A percentile compares a stretch with the other conserved stretches of the same genome.
phyloP scores from a whole-genome alignment of 2,329 filamentous ascomycete genomes.

The Fonsecaea multimorphosa region DNA sequence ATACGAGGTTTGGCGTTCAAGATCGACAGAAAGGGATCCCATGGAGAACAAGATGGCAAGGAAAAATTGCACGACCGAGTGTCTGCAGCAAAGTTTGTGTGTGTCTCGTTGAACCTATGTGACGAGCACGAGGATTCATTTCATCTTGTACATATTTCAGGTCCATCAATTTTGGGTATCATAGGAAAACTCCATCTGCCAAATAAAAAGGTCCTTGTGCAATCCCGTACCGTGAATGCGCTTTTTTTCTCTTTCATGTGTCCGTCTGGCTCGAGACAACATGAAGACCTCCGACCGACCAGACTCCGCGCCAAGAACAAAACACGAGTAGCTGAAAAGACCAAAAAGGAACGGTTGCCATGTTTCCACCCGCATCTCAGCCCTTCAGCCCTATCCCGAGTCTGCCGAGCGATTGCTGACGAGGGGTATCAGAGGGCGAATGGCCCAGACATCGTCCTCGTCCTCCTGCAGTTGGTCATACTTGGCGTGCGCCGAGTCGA shows the following conservation, averaged over 20 bases:
- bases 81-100: background rate
- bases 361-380: background rate
- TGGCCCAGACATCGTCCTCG: slow-evolving; percentile 28
- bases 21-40: background rate
- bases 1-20: background rate
- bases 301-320: slow-evolving; percentile 11
- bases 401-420: slow-evolving; percentile 7
- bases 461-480: slow-evolving; percentile 14
- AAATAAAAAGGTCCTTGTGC: background rate
- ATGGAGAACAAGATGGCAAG: background rate
- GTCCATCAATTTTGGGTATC: background rate
- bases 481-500: slow-evolving; percentile 19
- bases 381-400: slow-evolving; percentile 18
- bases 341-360: too few relatives aligned
- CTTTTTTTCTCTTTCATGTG: background rate
- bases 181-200: background rate
- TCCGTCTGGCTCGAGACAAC: background rate
- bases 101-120: background rate
- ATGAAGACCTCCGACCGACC: background rate
- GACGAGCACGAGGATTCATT: background rate
- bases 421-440: slow-evolving; percentile 28
- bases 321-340: slow-evolving; percentile 31
- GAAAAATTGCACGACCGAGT: background rate
- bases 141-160: background rate
- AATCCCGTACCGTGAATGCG: background rate